Evolutionary conservation across 2,329 filamentous ascomycete species (phyloP), one percentile per base, ranked within the genome.

Genomic region (Thelonectria olida): DNA sequence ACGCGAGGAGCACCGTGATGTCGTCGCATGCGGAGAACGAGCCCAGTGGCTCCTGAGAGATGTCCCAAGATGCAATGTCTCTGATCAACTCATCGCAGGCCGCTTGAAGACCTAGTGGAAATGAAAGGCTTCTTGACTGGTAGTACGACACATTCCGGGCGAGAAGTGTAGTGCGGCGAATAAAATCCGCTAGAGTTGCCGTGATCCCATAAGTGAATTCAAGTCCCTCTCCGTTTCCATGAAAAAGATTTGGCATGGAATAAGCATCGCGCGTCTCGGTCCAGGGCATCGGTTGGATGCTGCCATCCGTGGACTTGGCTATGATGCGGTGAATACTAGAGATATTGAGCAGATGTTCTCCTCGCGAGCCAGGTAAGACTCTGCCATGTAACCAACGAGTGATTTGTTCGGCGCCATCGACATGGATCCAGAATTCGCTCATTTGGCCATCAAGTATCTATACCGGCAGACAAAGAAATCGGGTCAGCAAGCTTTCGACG

Each of bases 381-480:
- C 31, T 47, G 25, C n/a, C 23, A 5, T 17, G 23, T 12, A 58
- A 22, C 13, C 15, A 27, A 23, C 17, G 36, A 9, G 39, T 38
- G 2, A 61, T 34, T 12, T 47, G 42, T 13, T 50, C 36, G 34
- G 58, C 47, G 12, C 51, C 58, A 15, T 61, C 45, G 3, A 61
- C 36, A 44, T 61, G 58, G 27, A 61, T 61, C 58, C 52, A 61
- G 23, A 61, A 61, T 28, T 61, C 58, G 52, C 22, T 56, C 58
- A 61, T 61, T 19, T 61, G 58, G 20, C 58, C 58, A 41, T 56
- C 58, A 20, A 61, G 38, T 17, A 61, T 34, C 54, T 58, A 17
- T 15, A 27, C n/a, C n/a, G n/a, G n/a, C n/a, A 23, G 20, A n/a
- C 12, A 5, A 20, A 7, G 34, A 8, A 20, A 4, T 13, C 8